phyloP scores from a whole-genome alignment of 441 rosid genomes.

The Hura crepitans region DNA sequence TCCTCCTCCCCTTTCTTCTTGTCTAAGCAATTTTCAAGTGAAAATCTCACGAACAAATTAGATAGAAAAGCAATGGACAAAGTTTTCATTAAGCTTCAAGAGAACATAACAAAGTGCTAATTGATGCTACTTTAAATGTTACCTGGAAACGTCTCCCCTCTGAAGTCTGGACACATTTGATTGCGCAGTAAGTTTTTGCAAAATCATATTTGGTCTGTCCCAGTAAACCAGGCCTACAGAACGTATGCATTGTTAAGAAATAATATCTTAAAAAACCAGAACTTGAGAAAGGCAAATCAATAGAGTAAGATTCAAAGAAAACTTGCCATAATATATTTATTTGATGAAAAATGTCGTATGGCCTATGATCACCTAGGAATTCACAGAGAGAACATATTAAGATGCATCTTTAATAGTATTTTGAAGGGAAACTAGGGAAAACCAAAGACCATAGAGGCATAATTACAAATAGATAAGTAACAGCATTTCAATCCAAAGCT shows the following conservation, averaged over 20 bases:
- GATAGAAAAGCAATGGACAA: not conserved
- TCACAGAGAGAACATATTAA: conserved; percentile 31
- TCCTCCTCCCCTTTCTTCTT: not conserved
- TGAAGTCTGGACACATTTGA: conserved; percentile 43
- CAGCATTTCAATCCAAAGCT: not conserved
- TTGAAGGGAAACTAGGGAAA: conserved; percentile 11
- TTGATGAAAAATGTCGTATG: conserved; percentile 95
- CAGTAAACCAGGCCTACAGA: conserved; percentile 84
- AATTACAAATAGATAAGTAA: not conserved
- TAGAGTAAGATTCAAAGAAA: conserved; percentile 27
- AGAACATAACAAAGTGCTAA: not conserved
- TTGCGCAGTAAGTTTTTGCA: conserved; percentile 79
- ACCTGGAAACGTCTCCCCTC: conserved; percentile 78
- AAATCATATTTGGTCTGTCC: conserved; percentile 86
- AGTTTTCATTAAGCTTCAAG: not conserved
- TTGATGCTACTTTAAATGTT: conserved; percentile 22
- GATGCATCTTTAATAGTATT: conserved; percentile 20
- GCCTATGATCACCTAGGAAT: conserved; percentile 74
- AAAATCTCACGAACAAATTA: not conserved
- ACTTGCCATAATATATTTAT: conserved; percentile 89
- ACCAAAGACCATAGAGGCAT: conserved; percentile 5
- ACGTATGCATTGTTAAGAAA: conserved; percentile 31
- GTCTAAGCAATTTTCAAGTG: not conserved
- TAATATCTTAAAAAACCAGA: conserved; percentile 10
- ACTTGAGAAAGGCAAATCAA: conserved; percentile 21